Conservation (phyloP, 2,329 filamentous ascomycete species). For the Rhexocercosporidium sp. region DNA sequence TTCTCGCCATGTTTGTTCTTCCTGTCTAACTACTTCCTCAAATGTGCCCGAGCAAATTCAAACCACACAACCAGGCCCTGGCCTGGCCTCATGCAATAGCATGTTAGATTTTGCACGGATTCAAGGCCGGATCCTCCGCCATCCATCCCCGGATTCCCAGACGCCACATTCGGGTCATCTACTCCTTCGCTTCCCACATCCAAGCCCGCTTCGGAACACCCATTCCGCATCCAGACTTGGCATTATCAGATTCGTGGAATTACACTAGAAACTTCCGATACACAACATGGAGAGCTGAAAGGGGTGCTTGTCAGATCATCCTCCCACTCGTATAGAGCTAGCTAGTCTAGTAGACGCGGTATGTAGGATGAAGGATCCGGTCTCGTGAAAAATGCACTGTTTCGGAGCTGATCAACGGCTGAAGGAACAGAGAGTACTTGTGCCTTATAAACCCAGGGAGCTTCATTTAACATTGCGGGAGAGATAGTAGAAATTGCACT, state of each 20-base stretch:
- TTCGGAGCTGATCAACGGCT: slow-evolving; percentile 12
- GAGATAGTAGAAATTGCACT: too few relatives aligned
- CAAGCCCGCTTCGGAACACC: neutral
- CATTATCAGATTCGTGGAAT: neutral
- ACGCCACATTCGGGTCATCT: neutral
- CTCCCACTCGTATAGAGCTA: neutral
- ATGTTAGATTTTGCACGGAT: too few relatives aligned
- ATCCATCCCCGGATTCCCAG: neutral
- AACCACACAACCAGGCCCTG: too few relatives aligned
- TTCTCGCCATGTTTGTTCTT: too few relatives aligned
- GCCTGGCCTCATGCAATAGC: too few relatives aligned
- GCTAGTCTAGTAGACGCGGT: neutral
- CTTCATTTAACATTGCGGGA: too few relatives aligned
- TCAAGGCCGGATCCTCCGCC: neutral
- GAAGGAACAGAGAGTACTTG: too few relatives aligned
- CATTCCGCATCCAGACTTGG: neutral
- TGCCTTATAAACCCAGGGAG: too few relatives aligned
- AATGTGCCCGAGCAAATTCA: too few relatives aligned
- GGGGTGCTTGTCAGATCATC: neutral
- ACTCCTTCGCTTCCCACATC: too few relatives aligned
- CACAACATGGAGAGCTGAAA: neutral
- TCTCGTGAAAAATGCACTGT: neutral
- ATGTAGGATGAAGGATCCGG: neutral
- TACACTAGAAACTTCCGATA: neutral
- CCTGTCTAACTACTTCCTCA: too few relatives aligned